Percentiles rank a stretch among this genome's conserved stretches.
Conservation (phyloP, 1,284 basidiomycete species). For the Malassezia psittaci region DNA sequence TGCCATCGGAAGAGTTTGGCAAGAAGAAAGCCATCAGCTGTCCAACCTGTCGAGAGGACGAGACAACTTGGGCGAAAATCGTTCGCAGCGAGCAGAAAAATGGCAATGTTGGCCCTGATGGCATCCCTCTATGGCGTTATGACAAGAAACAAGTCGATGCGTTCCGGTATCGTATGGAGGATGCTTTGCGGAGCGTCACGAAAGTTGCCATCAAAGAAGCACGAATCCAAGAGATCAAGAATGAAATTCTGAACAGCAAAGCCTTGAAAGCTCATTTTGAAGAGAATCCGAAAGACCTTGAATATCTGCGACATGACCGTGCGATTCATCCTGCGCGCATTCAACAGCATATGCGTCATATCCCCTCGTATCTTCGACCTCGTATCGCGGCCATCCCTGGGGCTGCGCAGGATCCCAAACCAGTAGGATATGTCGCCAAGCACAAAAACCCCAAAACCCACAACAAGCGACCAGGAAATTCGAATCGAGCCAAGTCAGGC, state of each 20-base stretch:
- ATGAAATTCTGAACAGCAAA: constrained; percentile 85
- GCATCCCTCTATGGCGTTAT: constrained; percentile 82
- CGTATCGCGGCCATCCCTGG: constrained; percentile 55
- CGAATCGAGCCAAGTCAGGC: not conserved
- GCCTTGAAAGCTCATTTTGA: constrained; percentile 98
- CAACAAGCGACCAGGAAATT: not conserved
- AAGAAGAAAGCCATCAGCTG: constrained; percentile 51
- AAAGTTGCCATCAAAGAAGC: constrained; percentile 78
- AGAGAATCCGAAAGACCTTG: constrained; percentile 87
- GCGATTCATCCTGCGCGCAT: constrained; percentile 76
- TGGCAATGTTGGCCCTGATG: constrained; percentile 48
- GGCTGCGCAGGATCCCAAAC: not conserved
- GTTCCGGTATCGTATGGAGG: constrained; percentile 97
- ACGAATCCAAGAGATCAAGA: constrained; percentile 81
- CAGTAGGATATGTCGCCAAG: constrained; percentile 12
- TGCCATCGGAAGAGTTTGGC: constrained; percentile 65
- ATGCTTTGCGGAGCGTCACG: constrained; percentile 81
- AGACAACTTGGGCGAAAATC: constrained; percentile 58
- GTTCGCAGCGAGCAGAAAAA: constrained; percentile 12
- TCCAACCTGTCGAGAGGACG: constrained; percentile 64
- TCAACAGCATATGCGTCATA: constrained; percentile 83
- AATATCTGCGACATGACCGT: constrained; percentile 87
- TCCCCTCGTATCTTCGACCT: constrained; percentile 86
- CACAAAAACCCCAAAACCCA: not conserved
- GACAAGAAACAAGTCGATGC: constrained; percentile 90